phyloP scores from a whole-genome alignment of 176 grass and related monocot species.

The Echinochloa phyllopogon region DNA sequence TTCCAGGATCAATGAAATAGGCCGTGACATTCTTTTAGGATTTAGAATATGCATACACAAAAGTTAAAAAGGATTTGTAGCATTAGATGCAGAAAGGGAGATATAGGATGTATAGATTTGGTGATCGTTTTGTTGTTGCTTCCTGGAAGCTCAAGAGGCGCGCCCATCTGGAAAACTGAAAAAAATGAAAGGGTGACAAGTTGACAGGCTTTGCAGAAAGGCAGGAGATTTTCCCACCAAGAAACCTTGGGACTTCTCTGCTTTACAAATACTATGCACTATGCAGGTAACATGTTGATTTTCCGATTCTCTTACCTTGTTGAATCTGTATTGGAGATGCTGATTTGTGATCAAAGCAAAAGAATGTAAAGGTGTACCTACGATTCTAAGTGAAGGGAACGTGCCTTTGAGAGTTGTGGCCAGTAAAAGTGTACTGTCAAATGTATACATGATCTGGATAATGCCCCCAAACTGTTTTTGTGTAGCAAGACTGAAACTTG shows the following conservation, averaged over 20 bases:
- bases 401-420: neutral
- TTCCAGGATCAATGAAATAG: conserved; percentile 54
- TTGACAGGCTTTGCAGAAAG: conserved; percentile 42
- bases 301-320: conserved; percentile 12
- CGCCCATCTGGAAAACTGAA: conserved; percentile 41
- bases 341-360: conserved; percentile 1
- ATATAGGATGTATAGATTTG: conserved; percentile 76
- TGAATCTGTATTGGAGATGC: conserved; percentile 20
- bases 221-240: conserved; percentile 32
- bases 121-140: conserved; percentile 42
- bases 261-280: neutral
- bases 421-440: conserved; percentile 5
- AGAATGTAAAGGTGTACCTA: conserved; percentile 30
- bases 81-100: conserved; percentile 43
- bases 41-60: conserved; percentile 41
- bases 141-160: conserved; percentile 30
- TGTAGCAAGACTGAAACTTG: neutral
- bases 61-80: conserved; percentile 46
- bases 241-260: conserved; percentile 30
- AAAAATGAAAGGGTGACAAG: conserved; percentile 28
- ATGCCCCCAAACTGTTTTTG: neutral
- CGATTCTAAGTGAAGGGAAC: neutral
- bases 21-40: conserved; percentile 41
- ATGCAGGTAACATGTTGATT: conserved; percentile 32
- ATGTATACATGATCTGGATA: conserved; percentile 14